Percentiles rank a stretch among this genome's conserved stretches.
phyloP scores from a whole-genome alignment of 2,329 filamentous ascomycete species.

The Calonectria naviculata region DNA sequence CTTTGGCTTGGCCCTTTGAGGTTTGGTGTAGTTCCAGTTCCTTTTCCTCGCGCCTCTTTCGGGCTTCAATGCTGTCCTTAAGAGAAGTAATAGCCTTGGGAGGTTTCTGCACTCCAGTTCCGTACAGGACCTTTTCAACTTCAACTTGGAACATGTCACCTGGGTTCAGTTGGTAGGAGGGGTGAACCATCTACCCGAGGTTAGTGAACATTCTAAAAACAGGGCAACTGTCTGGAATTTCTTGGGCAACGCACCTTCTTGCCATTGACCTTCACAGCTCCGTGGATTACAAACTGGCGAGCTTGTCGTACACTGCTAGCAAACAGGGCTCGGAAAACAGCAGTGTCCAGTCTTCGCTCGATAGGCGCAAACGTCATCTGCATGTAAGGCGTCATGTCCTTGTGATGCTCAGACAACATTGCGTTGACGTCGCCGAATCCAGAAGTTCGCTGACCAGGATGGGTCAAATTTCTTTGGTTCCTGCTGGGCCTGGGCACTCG shows the following conservation, averaged over 20 bases:
- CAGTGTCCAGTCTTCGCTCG: conserved; percentile 92
- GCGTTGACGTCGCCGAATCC: conserved; percentile 46
- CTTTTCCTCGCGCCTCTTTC: conserved; percentile 41
- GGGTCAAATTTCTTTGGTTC: conserved; percentile 28
- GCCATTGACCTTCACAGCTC: conserved; percentile 94
- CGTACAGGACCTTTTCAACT: conserved; percentile 86
- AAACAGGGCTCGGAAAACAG: conserved; percentile 92
- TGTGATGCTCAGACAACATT: conserved; percentile 46
- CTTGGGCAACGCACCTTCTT: conserved; percentile 76
- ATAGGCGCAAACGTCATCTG: conserved; percentile 94
- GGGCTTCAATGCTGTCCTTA: conserved; percentile 39
- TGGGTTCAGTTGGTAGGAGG: conserved; percentile 93
- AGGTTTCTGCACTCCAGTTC: conserved; percentile 81
- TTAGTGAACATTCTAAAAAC: conserved; percentile 9
- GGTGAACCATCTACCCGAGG: conserved; percentile 80
- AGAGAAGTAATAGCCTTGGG: conserved; percentile 35
- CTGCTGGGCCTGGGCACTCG: conserved; percentile 37
- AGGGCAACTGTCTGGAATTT: not conserved
- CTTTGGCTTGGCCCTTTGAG: conserved; percentile 5
- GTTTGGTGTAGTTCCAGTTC: conserved; percentile 35
- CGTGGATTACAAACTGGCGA: conserved; percentile 93
- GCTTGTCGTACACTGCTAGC: conserved; percentile 94
- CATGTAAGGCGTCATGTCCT: conserved; percentile 83
- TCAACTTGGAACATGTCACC: conserved; percentile 99
- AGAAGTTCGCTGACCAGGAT: conserved; percentile 36